These are phyloP conservation scores for Ustilago tritici DNA, from an alignment of 1,284 basidiomycete genomes.

Conservation along the genomic window DNA sequence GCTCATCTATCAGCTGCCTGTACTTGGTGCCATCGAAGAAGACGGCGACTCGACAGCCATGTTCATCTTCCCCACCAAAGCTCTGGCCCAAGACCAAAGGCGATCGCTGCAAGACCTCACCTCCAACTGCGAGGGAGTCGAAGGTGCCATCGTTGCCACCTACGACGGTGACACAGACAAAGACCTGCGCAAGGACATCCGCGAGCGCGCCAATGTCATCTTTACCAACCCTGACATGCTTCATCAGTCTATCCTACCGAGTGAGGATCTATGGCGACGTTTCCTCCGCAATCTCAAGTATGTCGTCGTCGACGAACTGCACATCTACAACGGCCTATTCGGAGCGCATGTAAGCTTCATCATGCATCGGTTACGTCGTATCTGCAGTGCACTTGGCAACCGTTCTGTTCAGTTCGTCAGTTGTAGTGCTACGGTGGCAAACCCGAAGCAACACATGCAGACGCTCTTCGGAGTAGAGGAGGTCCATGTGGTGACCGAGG, in stretches of 20 bases:
- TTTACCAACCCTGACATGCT: constrained; percentile 80
- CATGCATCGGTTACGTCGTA: constrained; percentile 75
- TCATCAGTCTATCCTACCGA: constrained; percentile 84
- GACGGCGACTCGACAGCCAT: constrained; percentile 79
- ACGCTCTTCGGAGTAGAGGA: constrained; percentile 73
- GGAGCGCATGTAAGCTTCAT: constrained; percentile 64
- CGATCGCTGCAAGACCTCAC: constrained; percentile 72
- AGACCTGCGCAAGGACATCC: constrained; percentile 72
- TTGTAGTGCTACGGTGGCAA: constrained; percentile 87
- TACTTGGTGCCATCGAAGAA: constrained; percentile 78
- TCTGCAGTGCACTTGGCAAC: constrained; percentile 88
- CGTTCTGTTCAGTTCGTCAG: constrained; percentile 79
- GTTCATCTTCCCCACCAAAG: constrained; percentile 93
- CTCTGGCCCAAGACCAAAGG: constrained; percentile 89
- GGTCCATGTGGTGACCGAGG: constrained; percentile 80
- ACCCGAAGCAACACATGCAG: constrained; percentile 73
- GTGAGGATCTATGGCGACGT: constrained; percentile 86
- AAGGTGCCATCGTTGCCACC: constrained; percentile 77
- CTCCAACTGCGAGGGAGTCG: constrained; percentile 75
- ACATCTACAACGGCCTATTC: constrained; percentile 76
- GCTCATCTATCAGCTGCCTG: constrained; percentile 81
- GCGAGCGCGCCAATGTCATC: constrained; percentile 71
- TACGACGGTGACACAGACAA: constrained; percentile 90
- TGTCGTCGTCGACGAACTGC: constrained; percentile 85
- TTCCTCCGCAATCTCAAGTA: constrained; percentile 78